Evolutionary conservation across 2,329 filamentous ascomycete species (phyloP), one percentile per base, ranked within the genome.

Genomic region (Zymoseptoria brevis): DNA sequence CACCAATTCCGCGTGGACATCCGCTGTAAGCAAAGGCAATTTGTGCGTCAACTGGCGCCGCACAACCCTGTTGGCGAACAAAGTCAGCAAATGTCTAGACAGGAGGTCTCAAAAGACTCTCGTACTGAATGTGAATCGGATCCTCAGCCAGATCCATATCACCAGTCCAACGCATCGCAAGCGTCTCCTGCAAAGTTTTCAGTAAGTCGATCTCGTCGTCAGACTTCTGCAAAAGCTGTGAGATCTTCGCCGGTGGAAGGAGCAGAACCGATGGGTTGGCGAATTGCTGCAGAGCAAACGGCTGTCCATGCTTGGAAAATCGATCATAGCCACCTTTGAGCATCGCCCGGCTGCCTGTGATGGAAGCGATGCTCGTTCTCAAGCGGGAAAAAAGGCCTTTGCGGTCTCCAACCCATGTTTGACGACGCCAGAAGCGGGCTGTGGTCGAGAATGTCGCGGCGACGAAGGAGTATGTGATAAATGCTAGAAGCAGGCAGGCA

Each of bases 21-120:
- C 61, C 19, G 59, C 56, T 24, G 61, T 65, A n/a, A 66, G 48
- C 2, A 58, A 41, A 5, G 58, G 62, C 50, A 66, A 53, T 8
- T 64, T 62, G 8, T 62, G 55, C 5, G 64, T 66, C 5, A 66
- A 21, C n/a, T 65, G 63, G 3, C 64, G 55, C 11, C 55, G 49
- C 1, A 66, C 62, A 0, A 65, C 56, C 16, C 60, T 58, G 2
- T 64, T 13, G 45, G 64, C 63, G 13, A 63, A 51, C 3, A 8
- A 53, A n/a, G n/a, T 53, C 29, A 53, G 51, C n/a, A 16, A 2
- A 29, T 30, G 16, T 19, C 7, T 8, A 19, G 19, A 13, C 5
- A 30, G 3, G 22, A 29, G 9, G 11, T 53, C 29, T 8, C n/a
- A 9, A 8, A 3, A 22, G 22, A 9, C 4, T 53, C 8, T 30